Evolutionary conservation across 805 yeast genomes (phyloP).

Genomic region (Starmerella scarabaei): DNA sequence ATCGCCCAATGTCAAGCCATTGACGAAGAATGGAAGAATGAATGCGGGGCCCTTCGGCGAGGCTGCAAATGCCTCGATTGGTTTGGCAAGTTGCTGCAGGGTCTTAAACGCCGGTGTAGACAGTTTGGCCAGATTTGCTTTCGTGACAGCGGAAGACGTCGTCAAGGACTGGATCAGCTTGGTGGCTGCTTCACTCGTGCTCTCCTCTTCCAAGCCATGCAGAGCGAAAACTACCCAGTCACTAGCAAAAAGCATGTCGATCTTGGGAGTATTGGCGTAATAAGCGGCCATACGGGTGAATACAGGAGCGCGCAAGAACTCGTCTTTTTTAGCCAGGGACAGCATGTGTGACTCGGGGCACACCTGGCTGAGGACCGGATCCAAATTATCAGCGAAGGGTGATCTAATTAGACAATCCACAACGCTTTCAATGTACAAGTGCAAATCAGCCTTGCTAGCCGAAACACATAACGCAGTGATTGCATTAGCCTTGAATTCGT

Average conservation of each 20-base stretch:
- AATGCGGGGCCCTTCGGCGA: slow-evolving; percentile 73
- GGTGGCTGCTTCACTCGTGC: slow-evolving; percentile 42
- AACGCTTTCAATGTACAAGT: slow-evolving; percentile 48
- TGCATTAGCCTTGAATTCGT: slow-evolving; percentile 53
- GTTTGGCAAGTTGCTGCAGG: slow-evolving; percentile 47
- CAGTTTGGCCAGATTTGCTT: slow-evolving; percentile 61
- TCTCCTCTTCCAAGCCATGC: slow-evolving; percentile 47
- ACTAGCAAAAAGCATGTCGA: slow-evolving; percentile 47
- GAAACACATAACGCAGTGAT: slow-evolving; percentile 19
- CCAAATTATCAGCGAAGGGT: slow-evolving; percentile 34
- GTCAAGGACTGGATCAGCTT: slow-evolving; percentile 54
- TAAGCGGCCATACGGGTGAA: slow-evolving; percentile 58
- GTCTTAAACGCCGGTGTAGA: slow-evolving; percentile 74
- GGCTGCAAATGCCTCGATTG: slow-evolving; percentile 51
- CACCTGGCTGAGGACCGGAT: slow-evolving; percentile 52
- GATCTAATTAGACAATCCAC: slow-evolving; percentile 53
- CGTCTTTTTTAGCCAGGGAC: slow-evolving; percentile 64
- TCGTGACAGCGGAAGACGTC: slow-evolving; percentile 44
- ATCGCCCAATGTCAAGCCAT: slow-evolving; percentile 90
- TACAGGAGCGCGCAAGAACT: slow-evolving; percentile 35
- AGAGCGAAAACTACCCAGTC: slow-evolving; percentile 67
- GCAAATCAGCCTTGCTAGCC: slow-evolving; percentile 27
- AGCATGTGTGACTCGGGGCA: slow-evolving; percentile 42
- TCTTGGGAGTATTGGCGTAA: slow-evolving; percentile 35
- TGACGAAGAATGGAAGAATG: slow-evolving; percentile 79